These are phyloP conservation scores for Begonia fuchsioides DNA, from an alignment of 306 rosid genomes.

Conservation along the genomic window DNA sequence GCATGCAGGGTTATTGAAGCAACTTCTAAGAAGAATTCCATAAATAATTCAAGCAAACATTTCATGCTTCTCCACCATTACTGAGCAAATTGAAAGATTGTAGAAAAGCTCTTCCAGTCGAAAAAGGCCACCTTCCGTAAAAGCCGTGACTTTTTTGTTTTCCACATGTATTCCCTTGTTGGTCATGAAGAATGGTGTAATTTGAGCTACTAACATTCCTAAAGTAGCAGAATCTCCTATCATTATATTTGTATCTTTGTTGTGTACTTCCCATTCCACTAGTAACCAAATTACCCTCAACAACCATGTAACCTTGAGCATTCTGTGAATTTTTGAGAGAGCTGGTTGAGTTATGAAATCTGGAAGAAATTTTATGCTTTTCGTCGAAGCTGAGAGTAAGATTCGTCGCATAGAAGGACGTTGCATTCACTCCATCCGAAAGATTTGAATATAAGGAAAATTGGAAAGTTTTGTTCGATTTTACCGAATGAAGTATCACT, in stretches of 20 bases:
- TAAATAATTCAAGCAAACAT: conserved; percentile 5
- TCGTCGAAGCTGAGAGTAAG: conserved; percentile 43
- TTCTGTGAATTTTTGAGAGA: conserved; percentile 53
- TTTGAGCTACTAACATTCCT: conserved; percentile 69
- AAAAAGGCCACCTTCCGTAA: conserved; percentile 11
- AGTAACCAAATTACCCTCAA: conserved; percentile 32
- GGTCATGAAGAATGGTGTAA: conserved; percentile 59
- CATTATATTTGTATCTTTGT: conserved; percentile 41
- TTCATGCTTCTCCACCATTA: background rate
- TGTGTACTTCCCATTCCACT: conserved; percentile 57
- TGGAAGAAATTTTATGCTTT: conserved; percentile 13
- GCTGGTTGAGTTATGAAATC: conserved; percentile 24
- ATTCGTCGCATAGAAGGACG: conserved; percentile 21
- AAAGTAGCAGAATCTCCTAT: conserved; percentile 34
- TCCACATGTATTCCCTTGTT: conserved; percentile 27
- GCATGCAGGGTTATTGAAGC: background rate
- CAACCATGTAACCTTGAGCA: conserved; percentile 43
- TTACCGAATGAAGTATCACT: conserved; percentile 6
- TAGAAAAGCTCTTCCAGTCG: conserved; percentile 18
- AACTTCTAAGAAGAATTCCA: conserved; percentile 4
- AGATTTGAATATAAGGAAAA: conserved; percentile 25
- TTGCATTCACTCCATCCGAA: conserved; percentile 17
- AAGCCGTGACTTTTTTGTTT: conserved; percentile 14
- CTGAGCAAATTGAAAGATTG: conserved; percentile 5
- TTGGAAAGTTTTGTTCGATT: conserved; percentile 29